Evolutionary conservation across 257 asterid species (phyloP).

Genomic region (Gentiana macrophylla): DNA sequence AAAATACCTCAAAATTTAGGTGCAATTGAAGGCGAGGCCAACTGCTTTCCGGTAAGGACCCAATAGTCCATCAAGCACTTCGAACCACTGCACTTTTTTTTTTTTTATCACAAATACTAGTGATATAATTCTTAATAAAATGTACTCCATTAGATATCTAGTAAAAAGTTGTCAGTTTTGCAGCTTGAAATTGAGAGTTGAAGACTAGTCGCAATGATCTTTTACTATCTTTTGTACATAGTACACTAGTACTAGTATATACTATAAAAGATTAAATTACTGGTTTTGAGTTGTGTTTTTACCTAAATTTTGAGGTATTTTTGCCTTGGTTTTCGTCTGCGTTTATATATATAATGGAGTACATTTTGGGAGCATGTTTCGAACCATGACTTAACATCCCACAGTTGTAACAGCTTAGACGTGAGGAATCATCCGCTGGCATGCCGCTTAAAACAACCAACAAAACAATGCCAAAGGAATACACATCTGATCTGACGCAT

Average conservation of each 20-base stretch:
- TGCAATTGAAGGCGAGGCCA: conserved; percentile 79
- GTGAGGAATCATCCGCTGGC: too few relatives aligned
- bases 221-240: too few relatives aligned
- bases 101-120: too few relatives aligned
- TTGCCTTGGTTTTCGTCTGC: conserved; percentile 22
- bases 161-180: background rate
- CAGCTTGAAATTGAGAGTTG: background rate
- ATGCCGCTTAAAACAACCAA: too few relatives aligned
- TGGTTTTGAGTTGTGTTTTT: conserved; percentile 68
- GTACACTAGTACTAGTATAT: background rate
- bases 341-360: too few relatives aligned
- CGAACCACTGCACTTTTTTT: conserved; percentile 68
- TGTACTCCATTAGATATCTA: too few relatives aligned
- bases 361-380: too few relatives aligned
- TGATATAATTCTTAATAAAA: too few relatives aligned
- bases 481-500: too few relatives aligned
- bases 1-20: conserved; percentile 31
- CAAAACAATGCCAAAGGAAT: too few relatives aligned
- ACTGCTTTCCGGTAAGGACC: conserved; percentile 82
- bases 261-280: conserved; percentile 13
- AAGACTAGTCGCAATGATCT: background rate
- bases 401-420: too few relatives aligned
- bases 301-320: conserved; percentile 25
- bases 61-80: conserved; percentile 75
- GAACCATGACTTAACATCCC: too few relatives aligned